Evolutionary conservation across 176 grass and related monocot species (phyloP).

Genomic region (Carex kokanica): DNA sequence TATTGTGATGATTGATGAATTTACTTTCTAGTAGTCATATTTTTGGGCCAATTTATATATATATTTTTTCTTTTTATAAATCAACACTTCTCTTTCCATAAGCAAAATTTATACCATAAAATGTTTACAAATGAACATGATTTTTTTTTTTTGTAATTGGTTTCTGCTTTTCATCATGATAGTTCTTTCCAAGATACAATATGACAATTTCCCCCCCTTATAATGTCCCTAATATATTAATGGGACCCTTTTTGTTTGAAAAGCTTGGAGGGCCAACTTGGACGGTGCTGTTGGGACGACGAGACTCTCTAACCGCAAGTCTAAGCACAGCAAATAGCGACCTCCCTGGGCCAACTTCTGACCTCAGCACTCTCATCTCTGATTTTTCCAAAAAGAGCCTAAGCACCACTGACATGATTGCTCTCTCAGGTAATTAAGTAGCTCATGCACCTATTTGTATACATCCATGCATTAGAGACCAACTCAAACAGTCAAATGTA

Average conservation of each 20-base stretch:
- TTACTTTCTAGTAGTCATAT: too few relatives aligned
- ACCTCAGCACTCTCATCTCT: conserved; percentile 37
- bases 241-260: conserved; percentile 14
- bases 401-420: conserved; percentile 53
- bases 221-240: neutral
- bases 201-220: neutral
- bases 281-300: conserved; percentile 52
- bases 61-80: neutral
- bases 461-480: neutral
- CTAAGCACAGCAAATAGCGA: conserved; percentile 38
- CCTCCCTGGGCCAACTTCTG: conserved; percentile 38
- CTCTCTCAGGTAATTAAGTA: conserved; percentile 46
- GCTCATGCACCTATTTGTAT: neutral
- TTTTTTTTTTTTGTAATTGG: neutral
- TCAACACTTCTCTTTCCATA: neutral
- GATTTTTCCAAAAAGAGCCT: conserved; percentile 51
- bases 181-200: neutral
- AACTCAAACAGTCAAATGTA: too few relatives aligned
- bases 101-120: neutral
- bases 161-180: neutral
- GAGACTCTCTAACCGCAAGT: conserved; percentile 53
- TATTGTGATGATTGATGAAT: neutral
- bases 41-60: too few relatives aligned
- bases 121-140: neutral
- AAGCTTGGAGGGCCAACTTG: conserved; percentile 58